Conservation (phyloP, 768 basidiomycete genomes). For the Phaeotremella fagi region DNA sequence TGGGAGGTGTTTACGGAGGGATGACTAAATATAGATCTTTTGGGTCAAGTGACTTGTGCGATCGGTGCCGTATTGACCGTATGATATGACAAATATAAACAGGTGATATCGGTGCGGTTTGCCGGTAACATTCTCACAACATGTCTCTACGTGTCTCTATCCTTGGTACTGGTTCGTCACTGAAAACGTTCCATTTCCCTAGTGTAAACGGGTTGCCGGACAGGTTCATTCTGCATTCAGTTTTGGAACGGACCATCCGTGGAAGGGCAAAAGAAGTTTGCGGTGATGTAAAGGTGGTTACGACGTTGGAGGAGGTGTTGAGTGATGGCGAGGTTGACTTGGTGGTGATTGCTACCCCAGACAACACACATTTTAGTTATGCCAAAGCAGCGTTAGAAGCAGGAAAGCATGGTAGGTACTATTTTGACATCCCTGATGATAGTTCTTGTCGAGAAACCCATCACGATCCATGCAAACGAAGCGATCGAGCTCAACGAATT, state of each 20-base stretch:
- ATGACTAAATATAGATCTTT: no score
- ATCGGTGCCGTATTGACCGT: no score
- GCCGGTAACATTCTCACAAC: no score
- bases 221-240: conserved; percentile 48
- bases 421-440: neutral
- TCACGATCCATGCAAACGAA: conserved; percentile 3
- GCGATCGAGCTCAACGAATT: conserved; percentile 12
- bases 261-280: conserved; percentile 4
- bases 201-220: conserved; percentile 57
- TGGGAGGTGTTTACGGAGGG: no score
- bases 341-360: conserved; percentile 12
- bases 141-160: conserved; percentile 57
- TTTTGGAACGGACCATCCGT: conserved; percentile 54
- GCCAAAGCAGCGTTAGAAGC: conserved; percentile 20
- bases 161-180: conserved; percentile 72
- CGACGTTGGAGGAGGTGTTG: conserved; percentile 21
- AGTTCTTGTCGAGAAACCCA: conserved; percentile 28
- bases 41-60: no score
- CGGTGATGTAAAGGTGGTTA: conserved; percentile 27
- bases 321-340: conserved; percentile 33
- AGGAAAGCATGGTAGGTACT: conserved; percentile 22
- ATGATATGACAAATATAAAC: no score
- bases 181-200: conserved; percentile 73
- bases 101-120: no score
- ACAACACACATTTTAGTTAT: conserved; percentile 14